Percentiles rank a stretch among this genome's conserved stretches.
These are phyloP conservation scores for Cyclotella choctawhatcheeana DNA, from an alignment of 108 stramenopile genomes.

Conservation along the genomic window DNA sequence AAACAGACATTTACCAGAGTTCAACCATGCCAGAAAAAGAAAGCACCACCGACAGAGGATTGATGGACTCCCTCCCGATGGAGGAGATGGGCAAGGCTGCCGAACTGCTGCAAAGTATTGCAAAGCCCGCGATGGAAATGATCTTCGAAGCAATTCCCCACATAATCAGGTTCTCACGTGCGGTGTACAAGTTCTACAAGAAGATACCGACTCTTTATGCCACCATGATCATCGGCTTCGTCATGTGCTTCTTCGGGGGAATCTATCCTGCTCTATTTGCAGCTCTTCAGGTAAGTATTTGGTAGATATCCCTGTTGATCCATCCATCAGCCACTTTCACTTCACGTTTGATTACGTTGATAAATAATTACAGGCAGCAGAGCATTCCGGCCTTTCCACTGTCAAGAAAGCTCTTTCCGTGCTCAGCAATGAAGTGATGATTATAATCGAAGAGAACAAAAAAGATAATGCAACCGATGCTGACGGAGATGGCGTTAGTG, in stretches of 20 bases:
- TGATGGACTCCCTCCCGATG: background rate
- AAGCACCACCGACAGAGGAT: slow-evolving; percentile 7
- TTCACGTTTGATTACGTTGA: background rate
- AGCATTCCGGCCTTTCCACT: slow-evolving; percentile 77
- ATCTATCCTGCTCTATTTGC: slow-evolving; percentile 91
- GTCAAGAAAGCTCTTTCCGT: slow-evolving; percentile 66
- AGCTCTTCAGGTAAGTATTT: slow-evolving; percentile 53
- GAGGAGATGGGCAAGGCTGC: slow-evolving; percentile 27
- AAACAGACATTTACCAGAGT: background rate
- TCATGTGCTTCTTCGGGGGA: slow-evolving; percentile 97
- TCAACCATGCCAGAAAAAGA: background rate
- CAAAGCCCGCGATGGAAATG: slow-evolving; percentile 52
- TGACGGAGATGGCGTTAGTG: slow-evolving; percentile 81
- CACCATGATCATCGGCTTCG: slow-evolving; percentile 70
- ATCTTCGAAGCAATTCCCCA: slow-evolving; percentile 45
- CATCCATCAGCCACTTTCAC: background rate
- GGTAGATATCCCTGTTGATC: background rate
- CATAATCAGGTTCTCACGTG: slow-evolving; percentile 31
- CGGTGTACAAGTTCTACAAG: slow-evolving; percentile 38
- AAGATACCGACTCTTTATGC: slow-evolving; percentile 64
- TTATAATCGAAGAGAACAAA: slow-evolving; percentile 83
- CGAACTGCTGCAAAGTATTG: slow-evolving; percentile 33
- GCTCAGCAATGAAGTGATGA: slow-evolving; percentile 68
- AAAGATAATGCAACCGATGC: slow-evolving; percentile 90
- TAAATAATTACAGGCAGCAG: slow-evolving; percentile 70